phyloP scores from a whole-genome alignment of 345 rosid genomes.

The Clausena lansium region DNA sequence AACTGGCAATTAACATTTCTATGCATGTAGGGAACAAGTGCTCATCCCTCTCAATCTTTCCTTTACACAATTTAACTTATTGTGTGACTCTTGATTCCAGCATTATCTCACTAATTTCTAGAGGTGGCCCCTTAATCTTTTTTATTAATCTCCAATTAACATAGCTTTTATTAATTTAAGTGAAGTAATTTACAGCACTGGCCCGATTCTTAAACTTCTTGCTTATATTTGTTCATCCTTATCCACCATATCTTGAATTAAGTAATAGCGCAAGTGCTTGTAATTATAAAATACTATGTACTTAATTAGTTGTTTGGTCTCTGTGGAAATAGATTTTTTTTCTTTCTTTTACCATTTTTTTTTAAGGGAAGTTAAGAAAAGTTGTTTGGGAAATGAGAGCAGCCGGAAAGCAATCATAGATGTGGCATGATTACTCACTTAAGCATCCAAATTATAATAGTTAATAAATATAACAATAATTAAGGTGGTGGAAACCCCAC shows the following conservation, averaged over 20 bases:
- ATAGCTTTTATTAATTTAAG: conserved; percentile 16
- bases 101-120: conserved; percentile 18
- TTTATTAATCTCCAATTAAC: neutral
- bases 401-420: conserved; percentile 21
- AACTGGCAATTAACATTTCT: neutral
- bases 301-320: neutral
- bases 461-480: neutral
- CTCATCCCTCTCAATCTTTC: conserved; percentile 5
- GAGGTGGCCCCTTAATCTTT: neutral
- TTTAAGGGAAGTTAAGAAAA: neutral
- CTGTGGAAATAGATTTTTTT: neutral
- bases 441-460: neutral
- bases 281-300: neutral
- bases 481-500: conserved; percentile 34
- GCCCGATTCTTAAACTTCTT: conserved; percentile 7
- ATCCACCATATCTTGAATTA: conserved; percentile 26
- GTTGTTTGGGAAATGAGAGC: conserved; percentile 16
- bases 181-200: neutral
- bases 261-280: neutral
- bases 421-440: conserved; percentile 8
- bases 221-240: conserved; percentile 16
- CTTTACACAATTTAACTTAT: neutral
- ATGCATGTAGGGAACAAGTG: conserved; percentile 22
- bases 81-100: conserved; percentile 34
- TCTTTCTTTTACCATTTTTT: no score